Percentiles rank a stretch among this genome's conserved stretches.
Evolutionary conservation across 768 basidiomycete genomes (phyloP).

Genomic region (Suillus brevipes): DNA sequence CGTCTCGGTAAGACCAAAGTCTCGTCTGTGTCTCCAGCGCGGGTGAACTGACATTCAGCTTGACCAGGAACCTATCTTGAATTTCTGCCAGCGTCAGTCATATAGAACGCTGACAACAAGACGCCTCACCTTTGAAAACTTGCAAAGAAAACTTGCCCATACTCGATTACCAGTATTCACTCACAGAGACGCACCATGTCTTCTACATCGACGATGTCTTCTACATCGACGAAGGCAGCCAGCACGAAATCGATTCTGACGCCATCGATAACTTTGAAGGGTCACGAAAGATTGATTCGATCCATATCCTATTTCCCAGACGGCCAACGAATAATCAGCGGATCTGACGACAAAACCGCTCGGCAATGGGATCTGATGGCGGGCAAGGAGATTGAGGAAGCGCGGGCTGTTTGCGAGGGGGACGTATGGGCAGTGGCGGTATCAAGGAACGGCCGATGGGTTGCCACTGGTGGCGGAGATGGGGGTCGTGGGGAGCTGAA

Average conservation of each 20-base stretch:
- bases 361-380: not conserved
- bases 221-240: too few relatives aligned
- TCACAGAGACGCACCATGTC: not conserved
- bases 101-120: not conserved
- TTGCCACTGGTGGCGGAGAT: not conserved
- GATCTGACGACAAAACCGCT: not conserved
- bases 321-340: not conserved
- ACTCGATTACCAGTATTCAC: not conserved
- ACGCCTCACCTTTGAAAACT: not conserved
- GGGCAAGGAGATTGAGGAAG: not conserved
- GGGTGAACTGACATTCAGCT: not conserved
- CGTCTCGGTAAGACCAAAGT: too few relatives aligned
- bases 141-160: not conserved
- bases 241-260: not conserved
- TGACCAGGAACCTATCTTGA: not conserved
- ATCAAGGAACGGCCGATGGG: not conserved
- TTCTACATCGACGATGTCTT: not conserved
- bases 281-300: accelerated
- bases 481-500: not conserved
- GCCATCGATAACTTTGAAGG: not conserved
- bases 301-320: not conserved
- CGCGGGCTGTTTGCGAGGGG: not conserved
- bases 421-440: not conserved
- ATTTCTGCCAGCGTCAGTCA: not conserved
- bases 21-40: not conserved